phyloP scores from a whole-genome alignment of 306 rosid species.

The Pachyrhizus erosus region DNA sequence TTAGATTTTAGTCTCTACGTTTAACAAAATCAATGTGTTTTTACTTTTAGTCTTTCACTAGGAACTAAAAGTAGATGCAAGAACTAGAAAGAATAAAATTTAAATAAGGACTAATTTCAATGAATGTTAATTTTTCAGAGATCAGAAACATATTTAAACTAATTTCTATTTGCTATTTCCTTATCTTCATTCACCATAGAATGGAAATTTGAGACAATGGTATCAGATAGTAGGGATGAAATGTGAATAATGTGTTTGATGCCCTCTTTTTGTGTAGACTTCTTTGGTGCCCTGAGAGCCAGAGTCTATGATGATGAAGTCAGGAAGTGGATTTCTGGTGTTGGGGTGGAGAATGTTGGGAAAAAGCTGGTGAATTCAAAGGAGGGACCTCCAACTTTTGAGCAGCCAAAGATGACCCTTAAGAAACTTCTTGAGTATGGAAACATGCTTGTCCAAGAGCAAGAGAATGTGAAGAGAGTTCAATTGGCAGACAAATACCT shows the following conservation, averaged over 20 bases:
- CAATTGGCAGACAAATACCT: slow-evolving; percentile 74
- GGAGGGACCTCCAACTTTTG: slow-evolving; percentile 75
- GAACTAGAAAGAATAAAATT: not conserved
- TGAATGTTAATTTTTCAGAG: not conserved
- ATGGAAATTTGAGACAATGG: not conserved
- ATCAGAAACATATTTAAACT: not conserved
- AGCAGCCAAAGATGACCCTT: slow-evolving; percentile 62
- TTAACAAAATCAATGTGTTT: not conserved
- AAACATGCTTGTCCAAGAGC: slow-evolving; percentile 73
- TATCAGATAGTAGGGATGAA: not conserved
- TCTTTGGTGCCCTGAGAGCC: slow-evolving; percentile 81
- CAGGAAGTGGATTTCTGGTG: slow-evolving; percentile 63
- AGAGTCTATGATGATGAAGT: slow-evolving; percentile 82
- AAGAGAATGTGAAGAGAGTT: slow-evolving; percentile 83
- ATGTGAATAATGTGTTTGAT: slow-evolving; percentile 11
- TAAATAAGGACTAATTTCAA: not conserved
- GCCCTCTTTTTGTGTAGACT: slow-evolving; percentile 50
- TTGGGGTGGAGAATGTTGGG: slow-evolving; percentile 66
- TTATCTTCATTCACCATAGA: not conserved
- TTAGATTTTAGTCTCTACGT: not conserved
- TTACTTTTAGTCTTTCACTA: not conserved
- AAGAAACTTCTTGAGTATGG: slow-evolving; percentile 70
- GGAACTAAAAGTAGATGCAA: no score
- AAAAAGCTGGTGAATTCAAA: slow-evolving; percentile 76
- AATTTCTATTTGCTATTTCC: not conserved